A percentile compares a stretch with the other conserved stretches of the same genome.
Evolutionary conservation across 495 filamentous ascomycete species (phyloP).

Genomic region (Xylaria telfairii): DNA sequence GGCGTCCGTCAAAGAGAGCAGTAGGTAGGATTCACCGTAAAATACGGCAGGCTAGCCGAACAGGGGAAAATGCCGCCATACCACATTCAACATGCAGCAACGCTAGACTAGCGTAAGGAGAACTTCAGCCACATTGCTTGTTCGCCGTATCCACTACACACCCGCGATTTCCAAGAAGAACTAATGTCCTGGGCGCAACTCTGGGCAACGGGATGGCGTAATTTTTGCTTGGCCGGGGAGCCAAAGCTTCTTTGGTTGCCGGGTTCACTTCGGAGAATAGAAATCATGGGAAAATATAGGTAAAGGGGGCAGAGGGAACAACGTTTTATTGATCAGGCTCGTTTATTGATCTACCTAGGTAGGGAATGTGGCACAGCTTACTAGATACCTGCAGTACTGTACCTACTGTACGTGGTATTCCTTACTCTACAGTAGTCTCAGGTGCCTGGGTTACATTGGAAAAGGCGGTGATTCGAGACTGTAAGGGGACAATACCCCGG

Average conservation of each 20-base stretch:
- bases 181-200: not conserved
- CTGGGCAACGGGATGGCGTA: conserved; percentile 11
- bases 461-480: not conserved
- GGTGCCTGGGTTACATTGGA: not conserved
- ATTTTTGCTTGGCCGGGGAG: not conserved
- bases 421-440: too few relatives aligned
- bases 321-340: not conserved
- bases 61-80: not conserved
- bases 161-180: not conserved
- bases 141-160: not conserved
- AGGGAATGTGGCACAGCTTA: not conserved
- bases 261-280: not conserved
- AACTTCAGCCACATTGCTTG: conserved; percentile 16
- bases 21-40: not conserved
- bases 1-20: not conserved
- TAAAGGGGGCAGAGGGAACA: not conserved
- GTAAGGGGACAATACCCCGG: not conserved
- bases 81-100: not conserved
- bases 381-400: too few relatives aligned
- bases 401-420: too few relatives aligned
- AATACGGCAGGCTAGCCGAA: not conserved
- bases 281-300: too few relatives aligned
- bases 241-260: not conserved
- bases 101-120: not conserved
- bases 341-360: too few relatives aligned